Evolutionary conservation across 2,329 filamentous ascomycete genomes (phyloP).

Genomic region (Pleoardoris graminearum): DNA sequence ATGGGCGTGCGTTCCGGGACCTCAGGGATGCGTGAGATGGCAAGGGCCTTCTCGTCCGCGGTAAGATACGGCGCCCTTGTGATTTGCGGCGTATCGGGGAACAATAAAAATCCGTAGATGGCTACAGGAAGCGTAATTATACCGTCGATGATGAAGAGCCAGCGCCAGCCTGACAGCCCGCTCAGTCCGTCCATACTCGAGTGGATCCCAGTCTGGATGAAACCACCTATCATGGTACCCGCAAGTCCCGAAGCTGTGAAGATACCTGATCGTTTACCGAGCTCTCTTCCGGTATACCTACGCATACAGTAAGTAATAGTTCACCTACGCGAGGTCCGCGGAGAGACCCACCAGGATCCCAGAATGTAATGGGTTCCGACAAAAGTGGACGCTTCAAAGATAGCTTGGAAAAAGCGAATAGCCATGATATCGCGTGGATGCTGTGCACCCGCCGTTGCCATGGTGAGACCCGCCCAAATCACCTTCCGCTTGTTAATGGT

Average conservation of each 20-base stretch:
- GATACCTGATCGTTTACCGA: constrained; percentile 64
- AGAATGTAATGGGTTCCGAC: constrained; percentile 62
- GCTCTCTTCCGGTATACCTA: constrained; percentile 60
- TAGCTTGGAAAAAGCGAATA: constrained; percentile 58
- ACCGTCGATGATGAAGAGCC: constrained; percentile 53
- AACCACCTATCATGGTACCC: constrained; percentile 65
- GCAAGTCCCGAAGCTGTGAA: constrained; percentile 64
- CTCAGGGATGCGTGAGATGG: constrained; percentile 51
- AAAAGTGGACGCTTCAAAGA: constrained; percentile 62
- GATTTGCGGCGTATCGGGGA: constrained; percentile 50
- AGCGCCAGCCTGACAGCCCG: constrained; percentile 61
- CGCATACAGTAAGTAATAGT: background rate
- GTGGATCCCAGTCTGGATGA: constrained; percentile 61
- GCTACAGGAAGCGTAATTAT: constrained; percentile 59
- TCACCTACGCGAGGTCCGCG: background rate
- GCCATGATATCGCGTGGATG: constrained; percentile 61
- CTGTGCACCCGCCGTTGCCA: constrained; percentile 60
- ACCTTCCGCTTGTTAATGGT: constrained; percentile 23
- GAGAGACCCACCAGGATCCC: constrained; percentile 55
- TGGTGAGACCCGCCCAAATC: constrained; percentile 66
- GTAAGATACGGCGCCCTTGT: constrained; percentile 50
- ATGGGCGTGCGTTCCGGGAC: constrained; percentile 52
- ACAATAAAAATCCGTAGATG: constrained; percentile 56
- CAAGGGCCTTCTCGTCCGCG: constrained; percentile 47
- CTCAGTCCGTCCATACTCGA: constrained; percentile 51